These are phyloP conservation scores for Geranium incanum DNA, from an alignment of 441 rosid species.

Conservation along the genomic window DNA sequence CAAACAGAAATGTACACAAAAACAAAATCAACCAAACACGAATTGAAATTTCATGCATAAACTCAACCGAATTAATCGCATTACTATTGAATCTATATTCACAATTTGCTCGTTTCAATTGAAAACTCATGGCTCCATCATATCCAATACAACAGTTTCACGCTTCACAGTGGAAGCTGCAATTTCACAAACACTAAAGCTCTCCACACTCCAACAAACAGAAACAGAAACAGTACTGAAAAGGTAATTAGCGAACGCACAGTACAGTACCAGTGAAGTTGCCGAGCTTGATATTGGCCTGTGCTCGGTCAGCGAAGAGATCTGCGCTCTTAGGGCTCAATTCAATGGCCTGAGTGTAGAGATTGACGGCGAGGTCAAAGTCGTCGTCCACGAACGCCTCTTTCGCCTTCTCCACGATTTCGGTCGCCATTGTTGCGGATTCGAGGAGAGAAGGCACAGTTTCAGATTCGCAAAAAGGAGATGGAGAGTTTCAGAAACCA, in stretches of 20 bases:
- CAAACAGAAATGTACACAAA: too few relatives aligned
- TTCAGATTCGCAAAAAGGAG: background rate
- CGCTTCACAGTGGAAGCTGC: background rate
- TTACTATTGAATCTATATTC: background rate
- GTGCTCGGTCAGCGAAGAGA: constrained; percentile 47
- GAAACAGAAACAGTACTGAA: background rate
- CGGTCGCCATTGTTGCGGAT: constrained; percentile 30
- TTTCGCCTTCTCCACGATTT: constrained; percentile 34
- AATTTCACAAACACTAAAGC: background rate
- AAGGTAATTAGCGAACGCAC: background rate
- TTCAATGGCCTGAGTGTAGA: constrained; percentile 43
- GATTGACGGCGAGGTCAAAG: constrained; percentile 34
- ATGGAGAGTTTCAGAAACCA: background rate
- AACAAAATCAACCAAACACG: too few relatives aligned
- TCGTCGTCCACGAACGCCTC: constrained; percentile 43
- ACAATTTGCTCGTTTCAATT: background rate
- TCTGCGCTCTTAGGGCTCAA: constrained; percentile 33
- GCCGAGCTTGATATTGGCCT: constrained; percentile 39
- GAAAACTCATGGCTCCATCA: background rate
- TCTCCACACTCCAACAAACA: background rate
- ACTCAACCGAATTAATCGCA: background rate
- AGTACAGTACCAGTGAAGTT: constrained; percentile 34
- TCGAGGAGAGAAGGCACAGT: background rate
- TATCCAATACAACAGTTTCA: background rate
- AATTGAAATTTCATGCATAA: background rate